These are phyloP conservation scores for Rhodomyrtus tomentosa DNA, from an alignment of 345 rosid genomes.

Conservation along the genomic window DNA sequence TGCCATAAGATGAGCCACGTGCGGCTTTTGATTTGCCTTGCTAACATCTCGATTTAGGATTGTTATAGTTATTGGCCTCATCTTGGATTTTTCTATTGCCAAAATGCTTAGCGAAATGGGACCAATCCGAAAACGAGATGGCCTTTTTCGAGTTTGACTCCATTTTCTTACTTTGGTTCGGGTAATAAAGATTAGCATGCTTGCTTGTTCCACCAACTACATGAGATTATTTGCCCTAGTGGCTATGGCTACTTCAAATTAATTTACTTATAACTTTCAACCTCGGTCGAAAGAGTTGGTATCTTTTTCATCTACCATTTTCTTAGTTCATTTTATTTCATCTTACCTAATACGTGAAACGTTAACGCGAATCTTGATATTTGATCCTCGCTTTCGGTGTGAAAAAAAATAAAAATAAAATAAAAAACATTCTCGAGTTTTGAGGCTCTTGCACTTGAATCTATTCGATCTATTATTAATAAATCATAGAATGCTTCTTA, in stretches of 20 bases:
- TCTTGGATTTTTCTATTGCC: too few species aligned
- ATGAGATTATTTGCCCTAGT: background rate
- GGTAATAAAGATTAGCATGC: background rate
- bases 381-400: background rate
- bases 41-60: too few species aligned
- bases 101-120: too few species aligned
- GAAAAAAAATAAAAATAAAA: too few species aligned
- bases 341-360: background rate
- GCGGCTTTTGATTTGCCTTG: background rate
- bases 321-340: background rate
- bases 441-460: background rate
- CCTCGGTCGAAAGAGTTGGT: background rate
- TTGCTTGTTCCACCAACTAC: background rate
- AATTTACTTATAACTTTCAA: background rate
- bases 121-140: too few species aligned
- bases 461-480: background rate
- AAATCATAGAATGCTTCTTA: background rate
- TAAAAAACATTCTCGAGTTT: background rate
- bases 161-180: background rate
- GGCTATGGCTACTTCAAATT: background rate
- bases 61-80: too few species aligned
- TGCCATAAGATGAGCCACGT: background rate
- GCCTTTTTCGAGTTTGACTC: too few species aligned
- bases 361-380: background rate
- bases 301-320: background rate